phyloP scores from a whole-genome alignment of 371 early-diverging fungal genomes.

The Zychaea mexicana region DNA sequence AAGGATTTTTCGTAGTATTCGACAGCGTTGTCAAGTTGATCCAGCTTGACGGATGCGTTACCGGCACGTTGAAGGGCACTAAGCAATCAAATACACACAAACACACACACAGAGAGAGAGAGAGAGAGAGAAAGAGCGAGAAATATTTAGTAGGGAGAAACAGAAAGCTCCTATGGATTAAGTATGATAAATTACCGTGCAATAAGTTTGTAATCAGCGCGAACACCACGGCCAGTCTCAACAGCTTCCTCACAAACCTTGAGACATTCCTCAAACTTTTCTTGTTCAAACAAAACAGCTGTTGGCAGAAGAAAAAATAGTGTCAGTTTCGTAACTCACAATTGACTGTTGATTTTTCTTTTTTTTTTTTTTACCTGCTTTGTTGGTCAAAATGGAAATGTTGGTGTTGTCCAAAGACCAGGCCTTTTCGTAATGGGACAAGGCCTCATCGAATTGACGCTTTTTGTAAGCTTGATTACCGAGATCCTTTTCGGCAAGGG shows the following conservation, averaged over 20 bases:
- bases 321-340: no score
- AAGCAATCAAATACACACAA: no score
- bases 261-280: slow-evolving; percentile 89
- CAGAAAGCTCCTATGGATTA: not conserved
- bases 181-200: slow-evolving; percentile 64
- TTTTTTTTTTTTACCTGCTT: slow-evolving; percentile 68
- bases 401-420: slow-evolving; percentile 88
- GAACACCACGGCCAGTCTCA: slow-evolving; percentile 88
- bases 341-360: no score
- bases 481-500: slow-evolving; percentile 82
- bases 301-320: not conserved
- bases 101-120: no score
- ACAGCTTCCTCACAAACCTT: slow-evolving; percentile 91
- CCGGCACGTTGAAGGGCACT: slow-evolving; percentile 93
- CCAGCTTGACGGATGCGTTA: slow-evolving; percentile 81
- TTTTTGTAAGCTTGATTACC: slow-evolving; percentile 95
- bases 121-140: not conserved
- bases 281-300: slow-evolving; percentile 95
- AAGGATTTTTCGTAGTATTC: slow-evolving; percentile 91
- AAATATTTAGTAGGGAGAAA: not conserved
- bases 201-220: slow-evolving; percentile 94
- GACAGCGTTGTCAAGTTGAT: slow-evolving; percentile 86
- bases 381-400: slow-evolving; percentile 93
- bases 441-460: slow-evolving; percentile 87
- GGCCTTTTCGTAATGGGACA: slow-evolving; percentile 91